Evolutionary conservation across 169 alveolate genomes (phyloP), one percentile per base, ranked within the genome.

Genomic region (Hammondia hammondi): DNA sequence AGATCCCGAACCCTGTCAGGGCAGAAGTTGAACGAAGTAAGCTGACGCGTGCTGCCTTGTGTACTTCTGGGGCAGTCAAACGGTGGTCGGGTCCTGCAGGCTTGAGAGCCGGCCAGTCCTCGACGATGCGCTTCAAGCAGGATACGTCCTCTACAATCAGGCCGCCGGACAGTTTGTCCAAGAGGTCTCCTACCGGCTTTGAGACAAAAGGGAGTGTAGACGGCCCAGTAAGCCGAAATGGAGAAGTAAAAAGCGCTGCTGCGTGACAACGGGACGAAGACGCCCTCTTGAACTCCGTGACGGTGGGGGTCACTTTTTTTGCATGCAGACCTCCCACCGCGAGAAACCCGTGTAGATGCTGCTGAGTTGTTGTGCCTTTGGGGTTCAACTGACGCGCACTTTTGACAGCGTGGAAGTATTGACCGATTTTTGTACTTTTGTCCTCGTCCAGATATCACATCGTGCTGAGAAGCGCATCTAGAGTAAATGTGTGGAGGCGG

Each of bases 1-100:
- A 92, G 95, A 92, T 92, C 27, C 95, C 95, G 32, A 92, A 92
- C 70, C 92, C 92, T 9, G 81, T 92, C 56, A 81, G 46, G 61
- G 85, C 93, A 12, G 93, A 72, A 35, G 93, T 88, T 85, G 39
- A 91, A 77, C 21, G 95, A 85, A 92, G 92, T 71, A 21, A 81
- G 88, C 39, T 21, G 21, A 67, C n/a, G 27, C n/a, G 35, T 67
- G 9, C 3, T 6, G n/a, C 9, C 10, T 17, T 29, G 77, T 67
- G 32, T 67, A 27, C n/a, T 17, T 2, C 77, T 0, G n/a, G 10
- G 77, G 77, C 77, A 14, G 35, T 67, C 32, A 14, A 67, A 7
- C 32, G 35, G 10, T 67, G 77, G 4, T 21, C 32, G n/a, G 32
- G 77, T 67, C 32, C 19, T 67, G 77, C 77, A 67, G 77, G 35